phyloP scores from a whole-genome alignment of 2,329 filamentous ascomycete species.

The Orbilia blumenaviensis region DNA sequence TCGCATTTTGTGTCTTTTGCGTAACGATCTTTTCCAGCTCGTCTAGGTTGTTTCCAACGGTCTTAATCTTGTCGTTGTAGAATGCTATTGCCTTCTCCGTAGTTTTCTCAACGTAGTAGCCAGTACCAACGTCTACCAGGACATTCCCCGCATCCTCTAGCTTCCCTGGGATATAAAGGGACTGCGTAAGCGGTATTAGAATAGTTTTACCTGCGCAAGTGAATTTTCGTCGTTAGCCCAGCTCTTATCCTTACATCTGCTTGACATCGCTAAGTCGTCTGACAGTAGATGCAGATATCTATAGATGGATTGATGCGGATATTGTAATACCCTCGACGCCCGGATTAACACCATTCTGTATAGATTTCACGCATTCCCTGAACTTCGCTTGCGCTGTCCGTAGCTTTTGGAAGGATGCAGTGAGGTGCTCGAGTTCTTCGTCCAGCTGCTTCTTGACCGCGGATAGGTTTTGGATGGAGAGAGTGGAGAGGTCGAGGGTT shows the following conservation, averaged over 20 bases:
- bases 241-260: background rate
- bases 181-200: slow-evolving; percentile 92
- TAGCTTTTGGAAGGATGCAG: slow-evolving; percentile 86
- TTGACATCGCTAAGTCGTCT: background rate
- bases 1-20: slow-evolving; percentile 82
- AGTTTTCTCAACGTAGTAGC: slow-evolving; percentile 89
- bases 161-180: slow-evolving; percentile 88
- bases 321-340: slow-evolving; percentile 61
- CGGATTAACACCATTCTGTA: slow-evolving; percentile 69
- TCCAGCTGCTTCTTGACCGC: slow-evolving; percentile 96
- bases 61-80: slow-evolving; percentile 74
- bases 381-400: slow-evolving; percentile 92
- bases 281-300: background rate
- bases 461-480: slow-evolving; percentile 84
- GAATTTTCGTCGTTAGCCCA: slow-evolving; percentile 44
- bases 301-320: background rate
- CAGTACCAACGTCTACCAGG: slow-evolving; percentile 90
- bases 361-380: slow-evolving; percentile 83
- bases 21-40: slow-evolving; percentile 75
- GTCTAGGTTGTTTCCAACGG: slow-evolving; percentile 71
- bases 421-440: slow-evolving; percentile 93
- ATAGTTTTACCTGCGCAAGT: slow-evolving; percentile 68
- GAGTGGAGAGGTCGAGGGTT: slow-evolving; percentile 75
- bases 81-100: slow-evolving; percentile 72
- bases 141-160: slow-evolving; percentile 79